These are phyloP conservation scores for Mycena belliarum DNA, from an alignment of 768 basidiomycete genomes.

Conservation along the genomic window DNA sequence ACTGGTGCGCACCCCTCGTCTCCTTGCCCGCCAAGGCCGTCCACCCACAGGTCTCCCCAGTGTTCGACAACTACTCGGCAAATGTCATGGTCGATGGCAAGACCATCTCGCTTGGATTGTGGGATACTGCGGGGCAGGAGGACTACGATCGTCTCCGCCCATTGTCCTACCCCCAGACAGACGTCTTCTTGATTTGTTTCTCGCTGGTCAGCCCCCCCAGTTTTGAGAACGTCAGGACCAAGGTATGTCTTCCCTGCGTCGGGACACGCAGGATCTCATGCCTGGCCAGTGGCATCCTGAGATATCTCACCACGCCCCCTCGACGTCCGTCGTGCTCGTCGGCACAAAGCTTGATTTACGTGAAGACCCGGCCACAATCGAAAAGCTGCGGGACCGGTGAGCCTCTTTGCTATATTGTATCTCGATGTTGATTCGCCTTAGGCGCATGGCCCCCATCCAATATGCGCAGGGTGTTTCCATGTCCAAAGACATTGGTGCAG, in stretches of 20 bases:
- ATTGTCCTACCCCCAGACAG: conserved; percentile 97
- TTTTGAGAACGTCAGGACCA: conserved; percentile 98
- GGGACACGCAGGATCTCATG: conserved; percentile 17
- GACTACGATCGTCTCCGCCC: conserved; percentile 98
- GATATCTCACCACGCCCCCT: conserved; percentile 95
- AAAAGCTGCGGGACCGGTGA: conserved; percentile 90
- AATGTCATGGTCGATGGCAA: conserved; percentile 99
- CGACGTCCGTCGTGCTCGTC: conserved; percentile 89
- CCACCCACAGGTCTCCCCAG: conserved; percentile 37
- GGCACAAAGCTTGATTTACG: conserved; percentile 98
- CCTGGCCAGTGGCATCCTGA: conserved; percentile 86
- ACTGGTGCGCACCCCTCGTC: conserved; percentile 58
- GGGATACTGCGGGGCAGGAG: conserved; percentile 99
- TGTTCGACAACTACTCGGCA: conserved; percentile 98
- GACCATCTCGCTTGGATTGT: conserved; percentile 95
- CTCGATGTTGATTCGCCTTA: conserved; percentile 30
- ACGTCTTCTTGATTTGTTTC: conserved; percentile 99
- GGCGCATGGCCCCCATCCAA: conserved; percentile 92
- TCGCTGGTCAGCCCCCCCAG: conserved; percentile 96
- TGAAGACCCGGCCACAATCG: conserved; percentile 90
- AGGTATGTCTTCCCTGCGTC: conserved; percentile 54
- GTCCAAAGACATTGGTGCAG: conserved; percentile 92
- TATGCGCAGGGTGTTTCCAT: conserved; percentile 90
- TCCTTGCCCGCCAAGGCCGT: conserved; percentile 9
- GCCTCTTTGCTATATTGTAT: neutral